Evolutionary conservation across 2,329 filamentous ascomycete genomes (phyloP), one percentile per base, ranked within the genome.

Genomic region (Cladosporium sp.): DNA sequence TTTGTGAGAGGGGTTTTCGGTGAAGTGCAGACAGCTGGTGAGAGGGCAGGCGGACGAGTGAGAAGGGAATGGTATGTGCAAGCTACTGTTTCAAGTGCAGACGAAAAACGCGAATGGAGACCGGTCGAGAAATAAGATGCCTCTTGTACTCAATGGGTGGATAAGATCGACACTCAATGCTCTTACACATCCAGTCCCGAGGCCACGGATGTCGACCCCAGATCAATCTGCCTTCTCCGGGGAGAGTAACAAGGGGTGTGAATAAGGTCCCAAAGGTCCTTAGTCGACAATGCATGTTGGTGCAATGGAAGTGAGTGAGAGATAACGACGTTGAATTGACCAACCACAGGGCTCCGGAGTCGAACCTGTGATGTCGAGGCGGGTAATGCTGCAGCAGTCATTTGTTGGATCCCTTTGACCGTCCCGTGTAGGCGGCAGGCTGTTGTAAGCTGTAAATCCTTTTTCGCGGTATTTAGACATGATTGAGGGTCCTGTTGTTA

Each of bases 281-380:
- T 24, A 10, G 37, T 34, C 19, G 32, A 12, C 25, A 45, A 45
- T 54, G 25, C 22, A 28, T 13, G 37, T 8, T 13, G 20, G 20
- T 34, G 12, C 8, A 20, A 15, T 9, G 9, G 13, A 5, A 39
- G 24, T 34, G 24, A 36, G 9, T 13, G 17, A 22, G 37, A 55
- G 52, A 55, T 55, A 55, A 55, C 52, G 20, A 47, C 3, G 52
- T 55, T 12, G n/a, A 8, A 20, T 8, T 47, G 52, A 47, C 52
- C 52, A 55, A 47, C 52, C 52, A 55, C 19, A 47, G 32, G 7
- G 22, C 8, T 2, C 22, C 49, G 13, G 15, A 22, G 37, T 12
- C 20, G 22, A 32, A 3, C 13, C 40, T 45, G 15, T 52, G 12
- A 3, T 52, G 25, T 20, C 19, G 45, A 48, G 9, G 20, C 45